phyloP scores from a whole-genome alignment of 306 rosid species.

The barrel medic (Medicago truncatula) region DNA sequence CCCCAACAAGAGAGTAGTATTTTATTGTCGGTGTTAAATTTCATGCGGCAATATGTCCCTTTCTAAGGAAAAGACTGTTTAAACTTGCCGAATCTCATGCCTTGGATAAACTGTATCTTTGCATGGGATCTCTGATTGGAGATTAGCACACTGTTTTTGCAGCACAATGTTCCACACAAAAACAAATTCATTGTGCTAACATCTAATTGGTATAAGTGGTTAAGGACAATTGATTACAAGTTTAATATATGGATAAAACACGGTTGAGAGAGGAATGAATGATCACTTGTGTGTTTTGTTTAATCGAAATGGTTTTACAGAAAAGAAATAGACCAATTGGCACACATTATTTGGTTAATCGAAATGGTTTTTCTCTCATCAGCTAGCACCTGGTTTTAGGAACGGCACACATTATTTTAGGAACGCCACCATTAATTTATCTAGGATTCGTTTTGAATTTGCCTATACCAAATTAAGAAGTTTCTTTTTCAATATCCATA shows the following conservation, averaged over 20 bases:
- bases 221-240: no score
- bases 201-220: no score
- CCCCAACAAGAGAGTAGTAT: neutral
- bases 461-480: no score
- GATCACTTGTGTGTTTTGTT: no score
- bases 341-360: slow-evolving; percentile 12
- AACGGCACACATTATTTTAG: neutral
- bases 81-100: slow-evolving; percentile 9
- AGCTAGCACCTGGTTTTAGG: slow-evolving; percentile 58
- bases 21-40: neutral
- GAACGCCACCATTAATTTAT: neutral
- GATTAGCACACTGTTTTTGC: slow-evolving; percentile 48
- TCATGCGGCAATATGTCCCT: neutral
- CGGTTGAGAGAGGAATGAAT: no score
- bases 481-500: no score
- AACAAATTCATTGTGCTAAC: neutral
- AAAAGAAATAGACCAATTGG: neutral
- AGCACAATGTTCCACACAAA: slow-evolving; percentile 40
- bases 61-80: neutral
- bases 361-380: slow-evolving; percentile 37
- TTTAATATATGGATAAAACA: no score
- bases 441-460: no score
- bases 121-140: neutral
- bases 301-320: no score
- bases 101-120: neutral